phyloP scores from a whole-genome alignment of 2,329 filamentous ascomycete genomes.

The Ceratocystis harringtonii region DNA sequence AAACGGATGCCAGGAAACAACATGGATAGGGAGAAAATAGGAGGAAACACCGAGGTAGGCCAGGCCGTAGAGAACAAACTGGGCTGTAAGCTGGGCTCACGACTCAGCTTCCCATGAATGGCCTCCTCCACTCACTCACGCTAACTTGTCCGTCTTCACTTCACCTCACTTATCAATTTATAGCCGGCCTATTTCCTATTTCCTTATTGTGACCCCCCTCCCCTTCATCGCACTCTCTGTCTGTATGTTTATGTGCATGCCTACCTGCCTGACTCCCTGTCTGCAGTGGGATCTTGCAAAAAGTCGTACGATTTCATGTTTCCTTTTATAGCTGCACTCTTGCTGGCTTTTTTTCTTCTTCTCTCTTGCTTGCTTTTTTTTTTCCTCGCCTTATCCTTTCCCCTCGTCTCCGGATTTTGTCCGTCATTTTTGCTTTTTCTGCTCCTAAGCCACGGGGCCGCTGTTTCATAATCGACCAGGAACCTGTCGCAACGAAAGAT shows the following conservation, averaged over 20 bases:
- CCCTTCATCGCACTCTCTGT: neutral
- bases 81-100: too few species aligned
- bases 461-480: neutral
- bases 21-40: neutral
- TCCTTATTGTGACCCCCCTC: too few species aligned
- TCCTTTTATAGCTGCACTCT: constrained; percentile 12
- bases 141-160: neutral
- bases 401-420: neutral
- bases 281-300: neutral
- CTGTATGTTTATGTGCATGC: neutral
- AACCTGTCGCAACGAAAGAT: neutral
- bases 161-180: too few species aligned
- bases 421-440: neutral
- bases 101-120: too few species aligned
- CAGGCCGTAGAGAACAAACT: neutral
- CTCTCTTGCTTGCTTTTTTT: neutral
- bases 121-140: neutral
- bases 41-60: neutral
- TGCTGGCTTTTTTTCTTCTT: constrained; percentile 4
- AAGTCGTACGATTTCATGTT: constrained; percentile 6
- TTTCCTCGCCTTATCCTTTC: neutral
- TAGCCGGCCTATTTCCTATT: too few species aligned
- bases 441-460: neutral
- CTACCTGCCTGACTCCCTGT: neutral
- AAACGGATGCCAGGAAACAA: neutral